phyloP scores from a whole-genome alignment of 805 yeast species.

The Lipomyces anomalus region DNA sequence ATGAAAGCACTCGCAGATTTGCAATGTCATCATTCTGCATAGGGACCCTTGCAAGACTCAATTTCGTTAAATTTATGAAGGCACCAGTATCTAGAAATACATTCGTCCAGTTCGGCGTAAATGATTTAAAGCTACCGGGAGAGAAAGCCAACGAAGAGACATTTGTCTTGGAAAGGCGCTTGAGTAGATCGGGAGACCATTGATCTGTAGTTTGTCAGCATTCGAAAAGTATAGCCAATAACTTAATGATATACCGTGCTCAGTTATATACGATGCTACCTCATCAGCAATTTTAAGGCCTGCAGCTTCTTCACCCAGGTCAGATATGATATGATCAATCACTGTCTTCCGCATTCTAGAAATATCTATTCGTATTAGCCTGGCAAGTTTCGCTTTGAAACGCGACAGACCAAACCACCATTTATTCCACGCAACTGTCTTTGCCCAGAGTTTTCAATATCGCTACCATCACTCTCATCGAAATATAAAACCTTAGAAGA shows the following conservation, averaged over 20 bases:
- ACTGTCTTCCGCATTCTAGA: background rate
- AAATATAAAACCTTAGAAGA: background rate
- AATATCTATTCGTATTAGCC: background rate
- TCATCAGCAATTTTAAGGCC: background rate
- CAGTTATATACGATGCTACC: background rate
- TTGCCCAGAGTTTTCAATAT: background rate
- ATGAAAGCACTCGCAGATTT: background rate
- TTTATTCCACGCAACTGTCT: no score
- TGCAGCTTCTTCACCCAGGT: background rate
- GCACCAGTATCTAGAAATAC: background rate
- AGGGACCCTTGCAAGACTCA: background rate
- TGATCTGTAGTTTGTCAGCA: background rate
- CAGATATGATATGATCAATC: background rate
- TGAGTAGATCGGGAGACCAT: background rate
- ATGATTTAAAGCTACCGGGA: background rate
- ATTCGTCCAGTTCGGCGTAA: background rate
- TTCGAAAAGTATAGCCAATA: background rate
- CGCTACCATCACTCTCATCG: background rate
- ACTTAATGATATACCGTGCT: background rate
- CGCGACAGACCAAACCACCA: no score
- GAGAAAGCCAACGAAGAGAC: background rate
- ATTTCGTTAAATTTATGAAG: background rate
- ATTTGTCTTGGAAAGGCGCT: background rate
- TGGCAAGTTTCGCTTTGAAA: no score
- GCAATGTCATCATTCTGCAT: background rate